Evolutionary conservation across 1,284 basidiomycete species (phyloP).

Genomic region (Moesziomyces parantarcticus): DNA sequence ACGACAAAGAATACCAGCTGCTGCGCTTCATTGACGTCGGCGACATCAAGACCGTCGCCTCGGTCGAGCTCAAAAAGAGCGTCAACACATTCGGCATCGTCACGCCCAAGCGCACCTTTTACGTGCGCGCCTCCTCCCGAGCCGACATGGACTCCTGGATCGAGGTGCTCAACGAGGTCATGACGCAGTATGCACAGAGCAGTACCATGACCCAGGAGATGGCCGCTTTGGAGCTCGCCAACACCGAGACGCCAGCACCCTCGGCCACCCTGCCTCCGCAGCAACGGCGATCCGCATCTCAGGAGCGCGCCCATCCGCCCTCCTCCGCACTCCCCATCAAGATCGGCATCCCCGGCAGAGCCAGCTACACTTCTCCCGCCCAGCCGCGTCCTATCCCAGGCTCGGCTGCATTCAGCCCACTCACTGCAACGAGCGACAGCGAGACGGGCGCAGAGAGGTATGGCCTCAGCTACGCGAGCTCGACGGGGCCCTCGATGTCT

Average conservation of each 20-base stretch:
- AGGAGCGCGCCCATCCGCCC: conserved; percentile 20
- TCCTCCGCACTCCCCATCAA: conserved; percentile 41
- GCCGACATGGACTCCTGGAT: conserved; percentile 87
- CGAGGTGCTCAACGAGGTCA: conserved; percentile 80
- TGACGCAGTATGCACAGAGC: conserved; percentile 70
- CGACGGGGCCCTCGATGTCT: conserved; percentile 46
- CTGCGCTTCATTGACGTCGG: conserved; percentile 87
- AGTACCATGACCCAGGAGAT: conserved; percentile 58
- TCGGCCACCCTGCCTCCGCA: conserved; percentile 29
- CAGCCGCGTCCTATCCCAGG: conserved; percentile 53
- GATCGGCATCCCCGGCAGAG: conserved; percentile 51
- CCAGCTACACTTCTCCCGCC: conserved; percentile 40
- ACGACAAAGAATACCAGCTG: conserved; percentile 76
- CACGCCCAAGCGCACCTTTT: conserved; percentile 89
- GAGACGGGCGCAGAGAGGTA: conserved; percentile 54
- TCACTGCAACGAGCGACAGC: conserved; percentile 54
- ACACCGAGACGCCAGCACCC: conserved; percentile 30
- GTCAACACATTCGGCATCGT: conserved; percentile 91
- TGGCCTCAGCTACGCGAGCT: conserved; percentile 59
- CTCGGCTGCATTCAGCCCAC: conserved; percentile 47
- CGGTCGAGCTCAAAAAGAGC: conserved; percentile 88
- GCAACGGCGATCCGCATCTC: conserved; percentile 30
- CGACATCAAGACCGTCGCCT: conserved; percentile 90
- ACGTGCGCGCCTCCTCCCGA: conserved; percentile 81
- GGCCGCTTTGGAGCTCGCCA: conserved; percentile 44